Conservation (phyloP, 768 basidiomycete species). For the Kwoniella botswanensis region DNA sequence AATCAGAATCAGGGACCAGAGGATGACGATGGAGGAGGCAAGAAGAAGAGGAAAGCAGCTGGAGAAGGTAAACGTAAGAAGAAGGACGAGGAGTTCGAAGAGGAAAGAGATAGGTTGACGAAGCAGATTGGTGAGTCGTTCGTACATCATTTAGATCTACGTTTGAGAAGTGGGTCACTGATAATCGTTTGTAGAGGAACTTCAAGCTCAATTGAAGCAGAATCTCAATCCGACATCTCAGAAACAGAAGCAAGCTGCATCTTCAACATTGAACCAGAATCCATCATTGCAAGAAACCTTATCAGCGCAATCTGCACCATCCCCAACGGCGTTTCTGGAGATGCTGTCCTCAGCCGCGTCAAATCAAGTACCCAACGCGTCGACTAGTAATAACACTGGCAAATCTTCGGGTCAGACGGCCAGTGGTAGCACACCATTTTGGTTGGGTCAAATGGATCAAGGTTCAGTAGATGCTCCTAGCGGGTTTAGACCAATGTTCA, state of each 20-base stretch:
- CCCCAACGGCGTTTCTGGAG: constrained; percentile 51
- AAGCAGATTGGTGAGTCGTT: constrained; percentile 44
- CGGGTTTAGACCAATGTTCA: constrained; percentile 21
- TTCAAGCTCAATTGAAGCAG: constrained; percentile 40
- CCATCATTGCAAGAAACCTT: constrained; percentile 8
- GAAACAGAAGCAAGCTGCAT: constrained; percentile 7
- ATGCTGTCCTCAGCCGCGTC: constrained; percentile 51
- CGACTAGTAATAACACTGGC: not conserved
- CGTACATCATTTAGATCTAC: not conserved
- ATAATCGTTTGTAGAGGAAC: constrained; percentile 32
- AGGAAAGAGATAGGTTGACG: constrained; percentile 38
- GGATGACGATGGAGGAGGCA: constrained; percentile 26
- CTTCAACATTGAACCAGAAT: constrained; percentile 5
- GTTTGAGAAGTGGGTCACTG: not conserved
- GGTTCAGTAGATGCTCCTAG: not conserved
- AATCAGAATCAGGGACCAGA: not conserved
- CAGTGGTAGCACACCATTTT: constrained; percentile 5
- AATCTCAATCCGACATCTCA: not conserved
- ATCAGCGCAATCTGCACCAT: constrained; percentile 24
- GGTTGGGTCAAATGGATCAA: constrained; percentile 11
- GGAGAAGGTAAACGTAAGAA: constrained; percentile 26
- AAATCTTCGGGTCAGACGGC: not conserved
- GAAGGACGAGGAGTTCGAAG: constrained; percentile 30
- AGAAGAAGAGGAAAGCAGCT: constrained; percentile 34
- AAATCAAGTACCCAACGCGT: constrained; percentile 19